These are phyloP conservation scores for Exophiala spinifera DNA, from an alignment of 2,329 filamentous ascomycete species.

Conservation along the genomic window DNA sequence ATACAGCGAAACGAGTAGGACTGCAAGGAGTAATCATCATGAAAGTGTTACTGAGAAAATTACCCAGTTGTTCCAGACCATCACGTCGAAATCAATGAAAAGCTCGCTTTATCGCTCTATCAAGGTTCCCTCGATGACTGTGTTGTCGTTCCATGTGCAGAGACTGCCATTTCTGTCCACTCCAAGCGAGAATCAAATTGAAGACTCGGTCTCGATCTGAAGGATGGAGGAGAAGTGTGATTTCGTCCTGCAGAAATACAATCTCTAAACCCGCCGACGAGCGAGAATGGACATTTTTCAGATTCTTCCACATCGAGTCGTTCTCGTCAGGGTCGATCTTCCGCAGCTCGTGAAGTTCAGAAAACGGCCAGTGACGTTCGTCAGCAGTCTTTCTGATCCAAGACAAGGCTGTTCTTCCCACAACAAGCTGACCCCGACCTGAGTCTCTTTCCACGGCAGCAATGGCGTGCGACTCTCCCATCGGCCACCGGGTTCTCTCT, in stretches of 20 bases:
- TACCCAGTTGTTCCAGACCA: neutral
- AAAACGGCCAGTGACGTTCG: conserved; percentile 8
- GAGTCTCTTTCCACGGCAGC: conserved; percentile 10
- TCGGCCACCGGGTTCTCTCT: too few relatives aligned
- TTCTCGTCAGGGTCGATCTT: conserved; percentile 18
- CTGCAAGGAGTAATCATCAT: neutral
- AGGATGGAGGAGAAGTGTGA: conserved; percentile 14
- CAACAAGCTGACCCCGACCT: conserved; percentile 3
- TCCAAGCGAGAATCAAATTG: conserved; percentile 30
- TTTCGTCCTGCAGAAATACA: neutral
- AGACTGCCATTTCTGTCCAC: conserved; percentile 27
- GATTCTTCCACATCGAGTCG: conserved; percentile 10
- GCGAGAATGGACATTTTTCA: conserved; percentile 12
- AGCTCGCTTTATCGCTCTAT: conserved; percentile 18
- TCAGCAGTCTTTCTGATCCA: too few relatives aligned
- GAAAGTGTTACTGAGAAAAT: neutral
- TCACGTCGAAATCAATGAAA: conserved; percentile 13
- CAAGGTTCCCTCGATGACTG: conserved; percentile 14
- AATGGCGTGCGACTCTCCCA: conserved; percentile 1
- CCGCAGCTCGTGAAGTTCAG: conserved; percentile 17
- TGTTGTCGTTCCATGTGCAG: conserved; percentile 23
- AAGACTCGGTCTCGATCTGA: conserved; percentile 30
- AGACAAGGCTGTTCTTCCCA: conserved; percentile 8
- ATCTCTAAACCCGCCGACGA: conserved; percentile 13
- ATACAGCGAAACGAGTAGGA: neutral